phyloP scores from a whole-genome alignment of 345 rosid genomes.

The Stellera chamaejasme region DNA sequence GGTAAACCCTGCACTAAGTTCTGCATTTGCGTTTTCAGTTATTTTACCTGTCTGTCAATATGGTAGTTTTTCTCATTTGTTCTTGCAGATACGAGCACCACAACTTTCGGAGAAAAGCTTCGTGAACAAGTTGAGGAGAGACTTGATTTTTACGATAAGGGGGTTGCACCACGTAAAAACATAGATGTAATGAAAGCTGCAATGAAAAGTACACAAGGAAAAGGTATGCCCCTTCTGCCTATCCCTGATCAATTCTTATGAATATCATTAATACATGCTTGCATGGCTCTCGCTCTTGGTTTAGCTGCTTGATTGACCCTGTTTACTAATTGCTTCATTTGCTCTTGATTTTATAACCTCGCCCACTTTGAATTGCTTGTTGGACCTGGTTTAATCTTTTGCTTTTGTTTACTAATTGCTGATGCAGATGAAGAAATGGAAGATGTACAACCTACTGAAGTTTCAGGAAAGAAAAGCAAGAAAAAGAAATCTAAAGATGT shows the following conservation, averaged over 20 bases:
- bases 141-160: conserved; percentile 88
- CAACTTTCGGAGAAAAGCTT: conserved; percentile 80
- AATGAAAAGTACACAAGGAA: conserved; percentile 33
- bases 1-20: conserved; percentile 27
- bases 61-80: background rate
- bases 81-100: conserved; percentile 44
- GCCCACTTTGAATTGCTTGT: too few species aligned
- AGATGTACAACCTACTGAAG: conserved; percentile 31
- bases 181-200: conserved; percentile 93
- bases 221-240: conserved; percentile 29
- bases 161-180: conserved; percentile 91
- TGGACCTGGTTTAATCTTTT: too few species aligned
- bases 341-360: too few species aligned
- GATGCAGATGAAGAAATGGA: conserved; percentile 35
- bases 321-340: too few species aligned
- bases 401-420: too few species aligned
- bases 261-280: too few species aligned
- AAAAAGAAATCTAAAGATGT: conserved; percentile 47
- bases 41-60: too few species aligned
- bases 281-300: too few species aligned
- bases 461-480: conserved; percentile 49
- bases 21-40: background rate
- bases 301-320: too few species aligned
- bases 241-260: too few species aligned
- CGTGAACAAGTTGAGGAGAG: conserved; percentile 94